Evolutionary conservation across 306 rosid genomes (phyloP).

Genomic region (Trifolium dubium): DNA sequence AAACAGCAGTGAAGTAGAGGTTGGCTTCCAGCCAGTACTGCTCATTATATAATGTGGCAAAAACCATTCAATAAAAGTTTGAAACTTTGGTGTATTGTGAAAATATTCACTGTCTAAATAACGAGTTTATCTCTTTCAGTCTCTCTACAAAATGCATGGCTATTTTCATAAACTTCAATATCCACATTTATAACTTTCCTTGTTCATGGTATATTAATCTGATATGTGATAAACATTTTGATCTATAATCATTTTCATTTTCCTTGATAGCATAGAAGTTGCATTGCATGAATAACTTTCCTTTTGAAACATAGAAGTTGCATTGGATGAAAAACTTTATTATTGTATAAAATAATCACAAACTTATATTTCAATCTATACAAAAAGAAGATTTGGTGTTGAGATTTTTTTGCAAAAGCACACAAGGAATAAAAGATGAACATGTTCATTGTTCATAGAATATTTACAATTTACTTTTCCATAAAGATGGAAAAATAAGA

Average conservation of each 20-base stretch:
- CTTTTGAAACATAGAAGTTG: no score
- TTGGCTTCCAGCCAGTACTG: background rate
- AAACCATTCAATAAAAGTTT: background rate
- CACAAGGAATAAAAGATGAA: background rate
- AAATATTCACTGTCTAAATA: no score
- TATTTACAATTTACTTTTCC: constrained; percentile 2
- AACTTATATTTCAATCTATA: constrained; percentile 1
- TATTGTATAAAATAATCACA: background rate
- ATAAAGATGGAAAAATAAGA: background rate
- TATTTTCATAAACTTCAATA: background rate
- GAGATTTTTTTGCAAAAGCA: background rate
- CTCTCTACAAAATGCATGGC: no score
- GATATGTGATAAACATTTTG: background rate
- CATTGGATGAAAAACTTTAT: background rate
- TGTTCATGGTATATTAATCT: background rate
- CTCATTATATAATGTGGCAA: background rate
- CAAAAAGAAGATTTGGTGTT: background rate
- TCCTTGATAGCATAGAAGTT: background rate
- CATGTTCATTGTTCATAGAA: background rate
- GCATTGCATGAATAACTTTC: background rate
- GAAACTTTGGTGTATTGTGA: no score
- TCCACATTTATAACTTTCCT: background rate
- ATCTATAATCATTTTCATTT: background rate
- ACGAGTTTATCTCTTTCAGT: background rate
- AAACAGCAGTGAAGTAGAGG: background rate